phyloP scores from a whole-genome alignment of 106 monocot species.

The Apostasia shenzhenica region DNA sequence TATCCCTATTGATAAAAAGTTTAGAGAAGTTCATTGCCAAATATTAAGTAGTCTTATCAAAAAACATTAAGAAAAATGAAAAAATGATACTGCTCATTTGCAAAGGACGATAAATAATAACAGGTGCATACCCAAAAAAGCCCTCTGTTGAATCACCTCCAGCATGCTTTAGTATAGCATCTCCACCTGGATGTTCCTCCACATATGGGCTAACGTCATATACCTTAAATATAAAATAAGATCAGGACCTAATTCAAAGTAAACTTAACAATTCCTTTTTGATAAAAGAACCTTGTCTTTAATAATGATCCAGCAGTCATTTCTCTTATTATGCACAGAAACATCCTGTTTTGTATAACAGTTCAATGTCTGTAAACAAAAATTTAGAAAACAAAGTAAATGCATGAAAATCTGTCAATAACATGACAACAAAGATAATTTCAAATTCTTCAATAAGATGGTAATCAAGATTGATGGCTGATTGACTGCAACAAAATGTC shows the following conservation, averaged over 20 bases:
- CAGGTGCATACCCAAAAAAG: conserved; percentile 68
- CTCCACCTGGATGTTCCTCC: conserved; percentile 95
- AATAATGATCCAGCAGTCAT: conserved; percentile 95
- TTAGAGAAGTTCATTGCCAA: too few relatives aligned
- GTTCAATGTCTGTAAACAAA: conserved; percentile 19
- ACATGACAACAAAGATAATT: too few relatives aligned
- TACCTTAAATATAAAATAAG: conserved; percentile 21
- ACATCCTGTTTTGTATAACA: conserved; percentile 72
- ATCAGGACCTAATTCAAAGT: neutral
- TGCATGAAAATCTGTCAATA: too few relatives aligned
- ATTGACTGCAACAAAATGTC: too few relatives aligned
- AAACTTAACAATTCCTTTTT: neutral
- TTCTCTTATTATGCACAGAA: conserved; percentile 60
- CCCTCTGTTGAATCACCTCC: conserved; percentile 94
- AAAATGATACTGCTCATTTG: neutral
- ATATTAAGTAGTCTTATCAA: neutral
- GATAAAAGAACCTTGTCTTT: conserved; percentile 69
- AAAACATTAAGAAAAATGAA: neutral
- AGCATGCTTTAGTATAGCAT: conserved; percentile 89
- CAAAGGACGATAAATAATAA: neutral
- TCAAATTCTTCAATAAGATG: too few relatives aligned
- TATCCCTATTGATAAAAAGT: neutral
- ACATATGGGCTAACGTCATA: conserved; percentile 97
- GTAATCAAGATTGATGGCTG: too few relatives aligned
- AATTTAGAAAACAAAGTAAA: neutral